Evolutionary conservation across 805 yeast genomes (phyloP).

Genomic region (Debaryomyces tyrocola): DNA sequence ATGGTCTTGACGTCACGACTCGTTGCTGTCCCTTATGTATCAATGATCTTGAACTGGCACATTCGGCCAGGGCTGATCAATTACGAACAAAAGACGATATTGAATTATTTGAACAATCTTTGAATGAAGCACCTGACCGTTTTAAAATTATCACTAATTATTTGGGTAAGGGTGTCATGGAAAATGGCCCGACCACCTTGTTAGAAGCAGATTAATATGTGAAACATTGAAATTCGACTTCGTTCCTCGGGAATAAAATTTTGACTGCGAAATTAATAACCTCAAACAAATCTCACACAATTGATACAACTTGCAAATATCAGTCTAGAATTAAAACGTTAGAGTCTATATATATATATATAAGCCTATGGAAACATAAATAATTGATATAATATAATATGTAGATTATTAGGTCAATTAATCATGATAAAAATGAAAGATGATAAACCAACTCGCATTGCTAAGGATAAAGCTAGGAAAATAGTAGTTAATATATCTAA

Average conservation of each 20-base stretch:
- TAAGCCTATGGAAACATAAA: background rate
- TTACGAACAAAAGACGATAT: slow-evolving; percentile 59
- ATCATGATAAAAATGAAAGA: background rate
- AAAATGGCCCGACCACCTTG: slow-evolving; percentile 28
- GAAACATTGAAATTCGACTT: background rate
- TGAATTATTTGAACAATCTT: slow-evolving; percentile 59
- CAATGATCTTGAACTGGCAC: slow-evolving; percentile 66
- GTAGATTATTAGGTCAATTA: background rate
- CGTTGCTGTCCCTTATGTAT: slow-evolving; percentile 72
- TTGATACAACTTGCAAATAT: background rate
- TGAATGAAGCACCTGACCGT: slow-evolving; percentile 57
- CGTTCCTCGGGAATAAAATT: background rate
- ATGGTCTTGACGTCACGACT: slow-evolving; percentile 6
- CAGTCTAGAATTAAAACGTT: background rate
- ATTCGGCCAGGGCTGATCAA: slow-evolving; percentile 58
- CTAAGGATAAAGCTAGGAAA: background rate
- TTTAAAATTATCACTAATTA: slow-evolving; percentile 78
- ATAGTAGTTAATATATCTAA: background rate
- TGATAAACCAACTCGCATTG: background rate
- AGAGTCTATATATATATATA: background rate
- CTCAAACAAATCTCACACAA: background rate
- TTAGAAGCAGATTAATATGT: background rate
- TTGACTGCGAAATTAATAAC: background rate
- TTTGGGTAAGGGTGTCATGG: slow-evolving; percentile 87
- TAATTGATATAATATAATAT: background rate